Conservation (phyloP, 768 basidiomycete species). For the Dentipellis fragilis region DNA sequence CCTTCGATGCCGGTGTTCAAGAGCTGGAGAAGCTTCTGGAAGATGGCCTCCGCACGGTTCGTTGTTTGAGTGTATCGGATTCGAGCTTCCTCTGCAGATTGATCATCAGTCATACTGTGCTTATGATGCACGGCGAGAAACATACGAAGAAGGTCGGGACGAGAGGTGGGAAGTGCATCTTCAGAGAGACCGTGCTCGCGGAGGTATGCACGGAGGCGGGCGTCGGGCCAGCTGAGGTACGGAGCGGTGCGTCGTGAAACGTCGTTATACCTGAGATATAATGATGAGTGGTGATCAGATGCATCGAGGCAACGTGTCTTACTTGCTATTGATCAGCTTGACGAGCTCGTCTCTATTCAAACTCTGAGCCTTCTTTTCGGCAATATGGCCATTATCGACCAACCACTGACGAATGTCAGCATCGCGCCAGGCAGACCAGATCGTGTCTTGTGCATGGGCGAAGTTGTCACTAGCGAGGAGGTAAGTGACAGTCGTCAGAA, state of each 20-base stretch:
- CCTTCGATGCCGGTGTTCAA: conserved; percentile 59
- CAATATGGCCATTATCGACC: conserved; percentile 58
- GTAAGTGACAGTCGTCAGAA: neutral
- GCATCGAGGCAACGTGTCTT: conserved; percentile 11
- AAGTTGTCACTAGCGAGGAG: conserved; percentile 52
- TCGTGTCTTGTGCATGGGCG: conserved; percentile 41
- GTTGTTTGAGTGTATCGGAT: conserved; percentile 69
- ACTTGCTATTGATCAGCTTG: conserved; percentile 65
- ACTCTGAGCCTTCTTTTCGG: conserved; percentile 32
- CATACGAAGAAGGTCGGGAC: conserved; percentile 74
- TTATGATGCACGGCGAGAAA: neutral
- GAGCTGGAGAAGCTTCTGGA: conserved; percentile 53
- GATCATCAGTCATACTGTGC: neutral
- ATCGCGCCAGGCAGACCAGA: conserved; percentile 67
- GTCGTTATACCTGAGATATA: conserved; percentile 41
- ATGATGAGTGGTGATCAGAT: neutral
- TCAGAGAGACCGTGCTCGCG: conserved; percentile 69
- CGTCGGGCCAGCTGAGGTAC: conserved; percentile 89
- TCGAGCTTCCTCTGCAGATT: conserved; percentile 53
- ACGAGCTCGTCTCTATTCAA: conserved; percentile 69
- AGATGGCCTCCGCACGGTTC: conserved; percentile 44
- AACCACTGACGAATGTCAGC: conserved; percentile 66
- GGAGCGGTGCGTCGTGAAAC: conserved; percentile 34
- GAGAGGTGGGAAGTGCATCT: conserved; percentile 46
- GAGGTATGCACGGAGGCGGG: conserved; percentile 82